Conservation (phyloP, 78 protist species). For the Dictyostelium citrinum region DNA sequence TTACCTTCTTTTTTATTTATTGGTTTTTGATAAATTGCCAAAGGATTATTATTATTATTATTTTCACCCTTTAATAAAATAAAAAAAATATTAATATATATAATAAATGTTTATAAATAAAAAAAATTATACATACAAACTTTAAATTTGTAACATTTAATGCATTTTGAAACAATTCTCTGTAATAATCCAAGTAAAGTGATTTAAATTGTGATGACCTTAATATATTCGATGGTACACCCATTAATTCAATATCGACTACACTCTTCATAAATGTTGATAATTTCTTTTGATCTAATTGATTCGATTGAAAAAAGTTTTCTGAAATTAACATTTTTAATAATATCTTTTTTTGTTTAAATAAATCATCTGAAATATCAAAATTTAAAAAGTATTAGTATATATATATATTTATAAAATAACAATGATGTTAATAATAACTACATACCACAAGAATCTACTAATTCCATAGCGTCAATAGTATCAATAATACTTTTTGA, state of each 20-base stretch:
- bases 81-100: neutral
- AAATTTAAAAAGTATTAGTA: neutral
- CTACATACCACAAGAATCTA: neutral
- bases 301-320: conserved; percentile 15
- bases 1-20: neutral
- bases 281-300: conserved; percentile 20
- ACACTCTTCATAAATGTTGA: conserved; percentile 26
- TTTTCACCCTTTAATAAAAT: neutral
- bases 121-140: neutral
- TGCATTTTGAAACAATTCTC: conserved; percentile 28
- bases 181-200: conserved; percentile 33
- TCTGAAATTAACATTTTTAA: conserved; percentile 48
- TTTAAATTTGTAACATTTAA: conserved; percentile 25
- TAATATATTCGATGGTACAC: conserved; percentile 19
- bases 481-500: neutral
- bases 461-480: neutral
- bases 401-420: neutral
- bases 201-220: conserved; percentile 30
- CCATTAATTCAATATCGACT: conserved; percentile 29
- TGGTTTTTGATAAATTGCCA: neutral
- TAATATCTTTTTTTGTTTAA: conserved; percentile 44
- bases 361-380: conserved; percentile 5
- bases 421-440: neutral
- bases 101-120: neutral
- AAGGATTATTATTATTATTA: neutral